These are phyloP conservation scores for Eimeria maxima DNA, from an alignment of 169 alveolate species.

Conservation along the genomic window DNA sequence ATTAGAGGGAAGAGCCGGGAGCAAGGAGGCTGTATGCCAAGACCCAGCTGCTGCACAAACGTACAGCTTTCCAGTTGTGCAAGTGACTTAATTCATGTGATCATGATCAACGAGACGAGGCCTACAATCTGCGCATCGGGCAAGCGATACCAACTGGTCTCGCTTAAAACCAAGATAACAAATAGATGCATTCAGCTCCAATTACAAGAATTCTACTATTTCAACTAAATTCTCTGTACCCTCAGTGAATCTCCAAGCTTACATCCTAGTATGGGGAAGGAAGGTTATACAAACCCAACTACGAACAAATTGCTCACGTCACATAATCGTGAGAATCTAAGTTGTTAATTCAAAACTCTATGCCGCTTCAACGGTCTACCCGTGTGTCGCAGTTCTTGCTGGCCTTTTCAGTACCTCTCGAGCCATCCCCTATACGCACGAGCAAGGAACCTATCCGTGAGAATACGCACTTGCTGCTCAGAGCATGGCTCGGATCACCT, in stretches of 20 bases:
- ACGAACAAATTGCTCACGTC: too few species aligned
- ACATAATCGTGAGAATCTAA: not conserved
- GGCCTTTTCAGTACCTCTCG: not conserved
- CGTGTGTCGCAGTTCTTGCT: not conserved
- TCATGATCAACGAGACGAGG: not conserved
- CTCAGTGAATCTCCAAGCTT: not conserved
- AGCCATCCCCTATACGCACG: not conserved
- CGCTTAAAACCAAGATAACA: not conserved
- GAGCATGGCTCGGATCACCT: too few species aligned
- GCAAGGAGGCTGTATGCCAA: not conserved
- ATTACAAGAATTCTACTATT: too few species aligned
- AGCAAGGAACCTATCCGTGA: not conserved
- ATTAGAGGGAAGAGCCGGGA: not conserved
- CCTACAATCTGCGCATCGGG: not conserved
- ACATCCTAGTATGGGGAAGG: not conserved
- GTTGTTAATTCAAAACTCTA: not conserved
- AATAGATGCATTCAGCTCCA: too few species aligned
- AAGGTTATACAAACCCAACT: not conserved
- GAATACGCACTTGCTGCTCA: constrained; percentile 10
- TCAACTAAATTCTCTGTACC: not conserved
- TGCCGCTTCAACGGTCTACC: not conserved
- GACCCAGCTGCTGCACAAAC: not conserved
- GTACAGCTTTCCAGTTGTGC: not conserved
- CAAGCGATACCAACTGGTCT: not conserved
- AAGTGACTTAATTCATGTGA: not conserved